Percentiles rank a stretch among this genome's conserved stretches.
Conservation (phyloP, 2,329 filamentous ascomycete species). For the Arthroderma sp. region DNA sequence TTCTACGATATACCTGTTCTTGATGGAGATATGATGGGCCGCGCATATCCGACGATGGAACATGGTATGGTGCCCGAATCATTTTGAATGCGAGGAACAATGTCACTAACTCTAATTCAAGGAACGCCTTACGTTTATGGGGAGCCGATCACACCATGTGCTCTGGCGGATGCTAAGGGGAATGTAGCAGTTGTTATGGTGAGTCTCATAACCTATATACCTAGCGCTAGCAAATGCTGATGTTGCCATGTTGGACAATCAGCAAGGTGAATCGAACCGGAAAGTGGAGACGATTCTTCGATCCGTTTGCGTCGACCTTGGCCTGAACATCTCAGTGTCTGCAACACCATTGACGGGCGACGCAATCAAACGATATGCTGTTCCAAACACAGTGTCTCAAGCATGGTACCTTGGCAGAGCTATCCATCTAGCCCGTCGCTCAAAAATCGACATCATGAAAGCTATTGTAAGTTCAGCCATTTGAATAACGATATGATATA, state of each 20-base stretch:
- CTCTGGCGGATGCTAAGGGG: conserved; percentile 28
- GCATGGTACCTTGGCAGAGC: conserved; percentile 17
- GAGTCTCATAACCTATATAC: background rate
- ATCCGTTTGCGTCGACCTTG: conserved; percentile 15
- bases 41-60: conserved; percentile 9
- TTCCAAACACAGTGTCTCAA: conserved; percentile 18
- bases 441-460: conserved; percentile 24
- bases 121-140: conserved; percentile 32
- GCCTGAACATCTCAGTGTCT: conserved; percentile 11
- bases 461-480: conserved; percentile 24
- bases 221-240: background rate
- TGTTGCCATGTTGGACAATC: no score
- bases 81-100: background rate
- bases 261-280: conserved; percentile 6
- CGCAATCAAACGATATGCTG: conserved; percentile 14
- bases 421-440: conserved; percentile 14
- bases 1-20: conserved; percentile 25
- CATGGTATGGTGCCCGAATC: conserved; percentile 4
- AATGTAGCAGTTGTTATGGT: conserved; percentile 21
- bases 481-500: background rate
- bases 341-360: conserved; percentile 12
- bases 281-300: conserved; percentile 15
- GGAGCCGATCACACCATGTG: conserved; percentile 25
- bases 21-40: conserved; percentile 36
- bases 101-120: conserved; percentile 14